Evolutionary conservation across 805 yeast genomes (phyloP).

Genomic region (Clavispora asparagi): DNA sequence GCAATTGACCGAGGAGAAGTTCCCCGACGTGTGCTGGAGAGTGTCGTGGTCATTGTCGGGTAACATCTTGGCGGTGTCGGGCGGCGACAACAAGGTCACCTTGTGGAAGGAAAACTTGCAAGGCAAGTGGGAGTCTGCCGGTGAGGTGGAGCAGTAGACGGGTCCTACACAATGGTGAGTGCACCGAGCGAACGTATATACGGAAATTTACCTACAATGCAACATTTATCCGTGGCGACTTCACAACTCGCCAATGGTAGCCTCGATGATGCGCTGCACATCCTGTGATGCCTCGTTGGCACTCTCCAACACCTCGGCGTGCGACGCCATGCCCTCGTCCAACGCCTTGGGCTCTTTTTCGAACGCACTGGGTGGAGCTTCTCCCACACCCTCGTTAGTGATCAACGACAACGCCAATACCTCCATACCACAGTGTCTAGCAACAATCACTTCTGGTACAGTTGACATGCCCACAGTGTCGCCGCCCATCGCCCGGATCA

Average conservation of each 20-base stretch:
- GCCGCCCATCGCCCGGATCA: slow-evolving; percentile 68
- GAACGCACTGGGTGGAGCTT: slow-evolving; percentile 61
- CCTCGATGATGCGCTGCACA: slow-evolving; percentile 65
- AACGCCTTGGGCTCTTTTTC: slow-evolving; percentile 49
- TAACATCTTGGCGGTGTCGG: slow-evolving; percentile 88
- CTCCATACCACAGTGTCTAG: slow-evolving; percentile 78
- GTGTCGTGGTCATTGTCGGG: slow-evolving; percentile 97
- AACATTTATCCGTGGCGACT: background rate
- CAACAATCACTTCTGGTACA: slow-evolving; percentile 91
- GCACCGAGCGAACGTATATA: background rate
- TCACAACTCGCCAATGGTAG: slow-evolving; percentile 46
- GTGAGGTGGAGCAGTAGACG: slow-evolving; percentile 76
- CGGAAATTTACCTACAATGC: background rate
- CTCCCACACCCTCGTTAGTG: slow-evolving; percentile 76
- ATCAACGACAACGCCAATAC: slow-evolving; percentile 83
- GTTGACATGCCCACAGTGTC: slow-evolving; percentile 98
- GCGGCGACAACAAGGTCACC: slow-evolving; percentile 94
- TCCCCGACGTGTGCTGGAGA: slow-evolving; percentile 98
- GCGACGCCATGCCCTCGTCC: slow-evolving; percentile 78
- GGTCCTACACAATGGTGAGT: no score
- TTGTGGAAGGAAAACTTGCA: slow-evolving; percentile 92
- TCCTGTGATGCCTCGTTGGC: slow-evolving; percentile 80
- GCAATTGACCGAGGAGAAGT: slow-evolving; percentile 67
- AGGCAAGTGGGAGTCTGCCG: slow-evolving; percentile 97
- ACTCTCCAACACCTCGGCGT: slow-evolving; percentile 83